Conservation (phyloP, 345 rosid species). For the Durio zibethinus region DNA sequence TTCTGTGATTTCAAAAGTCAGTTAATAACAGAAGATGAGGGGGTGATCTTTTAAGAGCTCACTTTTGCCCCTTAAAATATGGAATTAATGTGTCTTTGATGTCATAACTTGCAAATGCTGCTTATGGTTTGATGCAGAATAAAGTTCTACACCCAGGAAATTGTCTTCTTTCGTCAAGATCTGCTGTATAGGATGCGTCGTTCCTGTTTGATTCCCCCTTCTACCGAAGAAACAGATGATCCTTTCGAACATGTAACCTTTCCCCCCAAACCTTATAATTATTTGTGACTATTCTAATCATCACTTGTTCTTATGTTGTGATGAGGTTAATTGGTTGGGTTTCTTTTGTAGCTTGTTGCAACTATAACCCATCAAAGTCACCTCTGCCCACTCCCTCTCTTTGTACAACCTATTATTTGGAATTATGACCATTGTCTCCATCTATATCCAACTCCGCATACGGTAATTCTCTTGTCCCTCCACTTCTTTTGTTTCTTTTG, state of each 20-base stretch:
- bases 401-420: conserved; percentile 91
- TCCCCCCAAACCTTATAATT: not conserved
- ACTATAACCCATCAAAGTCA: conserved; percentile 97
- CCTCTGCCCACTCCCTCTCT: conserved; percentile 89
- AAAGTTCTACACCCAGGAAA: conserved; percentile 85
- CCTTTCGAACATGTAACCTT: conserved; percentile 74
- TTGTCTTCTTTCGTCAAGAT: conserved; percentile 85
- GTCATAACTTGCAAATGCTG: conserved; percentile 2
- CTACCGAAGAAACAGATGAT: conserved; percentile 76
- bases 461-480: conserved; percentile 41
- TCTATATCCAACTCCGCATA: conserved; percentile 86
- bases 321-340: conserved; percentile 16
- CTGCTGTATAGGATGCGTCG: conserved; percentile 90
- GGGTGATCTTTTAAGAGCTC: not conserved
- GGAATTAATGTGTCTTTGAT: not conserved
- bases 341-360: conserved; percentile 71
- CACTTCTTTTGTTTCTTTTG: not conserved
- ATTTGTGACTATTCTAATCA: conserved; percentile 1
- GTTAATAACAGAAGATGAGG: not conserved
- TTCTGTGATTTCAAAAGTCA: conserved; percentile 1
- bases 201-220: conserved; percentile 82
- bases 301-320: not conserved
- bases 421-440: conserved; percentile 89
- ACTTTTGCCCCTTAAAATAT: not conserved
- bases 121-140: conserved; percentile 49